These are phyloP conservation scores for Neofusicoccum laricinum DNA, from an alignment of 2,329 filamentous ascomycete species.

Conservation along the genomic window DNA sequence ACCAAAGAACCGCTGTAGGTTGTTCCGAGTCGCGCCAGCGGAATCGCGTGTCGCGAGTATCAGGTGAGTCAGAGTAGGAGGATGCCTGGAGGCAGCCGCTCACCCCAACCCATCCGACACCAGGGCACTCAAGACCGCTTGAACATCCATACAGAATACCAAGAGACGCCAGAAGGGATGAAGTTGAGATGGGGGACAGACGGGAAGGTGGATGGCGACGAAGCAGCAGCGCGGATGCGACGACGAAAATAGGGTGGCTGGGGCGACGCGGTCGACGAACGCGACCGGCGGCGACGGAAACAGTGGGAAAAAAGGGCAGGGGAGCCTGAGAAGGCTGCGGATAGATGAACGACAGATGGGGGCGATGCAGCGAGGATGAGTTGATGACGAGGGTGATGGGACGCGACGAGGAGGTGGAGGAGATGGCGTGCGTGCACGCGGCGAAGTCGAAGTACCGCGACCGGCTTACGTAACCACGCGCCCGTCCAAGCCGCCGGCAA, in stretches of 20 bases:
- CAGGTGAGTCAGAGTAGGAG: neutral
- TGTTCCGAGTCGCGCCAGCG: neutral
- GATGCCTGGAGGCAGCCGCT: neutral
- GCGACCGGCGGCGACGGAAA: neutral
- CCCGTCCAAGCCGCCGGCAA: neutral
- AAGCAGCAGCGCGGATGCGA: neutral
- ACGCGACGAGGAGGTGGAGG: neutral
- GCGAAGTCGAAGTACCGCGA: neutral
- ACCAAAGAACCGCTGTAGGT: neutral
- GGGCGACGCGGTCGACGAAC: neutral
- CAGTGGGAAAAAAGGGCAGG: neutral
- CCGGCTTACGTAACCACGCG: neutral
- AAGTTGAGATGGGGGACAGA: neutral
- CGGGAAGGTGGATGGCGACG: neutral
- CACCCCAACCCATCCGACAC: neutral
- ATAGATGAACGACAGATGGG: neutral
- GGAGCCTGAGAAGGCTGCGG: neutral
- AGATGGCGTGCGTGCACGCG: neutral
- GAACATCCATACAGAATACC: neutral
- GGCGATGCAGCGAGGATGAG: neutral
- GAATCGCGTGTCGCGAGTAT: neutral
- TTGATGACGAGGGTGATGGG: neutral
- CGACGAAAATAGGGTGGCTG: neutral
- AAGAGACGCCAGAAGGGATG: neutral
- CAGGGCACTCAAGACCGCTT: neutral